phyloP scores from a whole-genome alignment of 495 filamentous ascomycete genomes.

The Trichocladium uniseriatum region DNA sequence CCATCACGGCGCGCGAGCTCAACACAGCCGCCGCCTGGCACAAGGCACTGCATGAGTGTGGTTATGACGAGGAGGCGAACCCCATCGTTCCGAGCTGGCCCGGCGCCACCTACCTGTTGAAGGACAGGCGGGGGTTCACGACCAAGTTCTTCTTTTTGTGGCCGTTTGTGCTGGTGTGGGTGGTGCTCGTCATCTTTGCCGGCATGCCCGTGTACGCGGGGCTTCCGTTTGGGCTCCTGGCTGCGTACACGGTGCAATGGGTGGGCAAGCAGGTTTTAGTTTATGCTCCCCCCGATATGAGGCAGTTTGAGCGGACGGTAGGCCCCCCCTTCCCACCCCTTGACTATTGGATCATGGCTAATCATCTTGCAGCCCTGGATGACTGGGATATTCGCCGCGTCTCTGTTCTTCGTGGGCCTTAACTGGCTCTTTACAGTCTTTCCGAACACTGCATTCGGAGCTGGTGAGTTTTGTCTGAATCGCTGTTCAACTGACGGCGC shows the following conservation, averaged over 20 bases:
- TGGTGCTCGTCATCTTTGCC: slow-evolving; percentile 61
- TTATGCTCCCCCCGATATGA: slow-evolving; percentile 77
- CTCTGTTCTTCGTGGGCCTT: slow-evolving; percentile 73
- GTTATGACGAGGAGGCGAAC: slow-evolving; percentile 71
- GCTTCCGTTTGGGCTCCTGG: slow-evolving; percentile 57
- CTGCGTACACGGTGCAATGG: slow-evolving; percentile 68
- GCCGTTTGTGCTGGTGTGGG: slow-evolving; percentile 68
- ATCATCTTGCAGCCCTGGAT: slow-evolving; percentile 60
- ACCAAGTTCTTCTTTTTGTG: slow-evolving; percentile 85
- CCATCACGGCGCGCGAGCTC: slow-evolving; percentile 77
- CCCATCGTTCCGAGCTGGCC: slow-evolving; percentile 52
- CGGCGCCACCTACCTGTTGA: slow-evolving; percentile 46
- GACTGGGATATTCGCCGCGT: slow-evolving; percentile 83
- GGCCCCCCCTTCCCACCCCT: slow-evolving; percentile 20
- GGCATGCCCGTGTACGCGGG: slow-evolving; percentile 64
- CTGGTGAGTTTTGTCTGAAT: slow-evolving; percentile 15
- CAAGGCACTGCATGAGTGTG: slow-evolving; percentile 71
- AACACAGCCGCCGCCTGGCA: slow-evolving; percentile 76
- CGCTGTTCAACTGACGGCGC: neutral
- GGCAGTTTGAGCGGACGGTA: slow-evolving; percentile 79
- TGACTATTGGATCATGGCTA: slow-evolving; percentile 6
- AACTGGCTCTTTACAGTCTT: slow-evolving; percentile 67
- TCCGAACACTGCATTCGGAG: slow-evolving; percentile 45
- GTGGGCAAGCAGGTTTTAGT: slow-evolving; percentile 64
- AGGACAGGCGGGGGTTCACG: slow-evolving; percentile 64